Conservation (phyloP, 176 grass and related monocot genomes). For the Bonia amplexicaulis region DNA sequence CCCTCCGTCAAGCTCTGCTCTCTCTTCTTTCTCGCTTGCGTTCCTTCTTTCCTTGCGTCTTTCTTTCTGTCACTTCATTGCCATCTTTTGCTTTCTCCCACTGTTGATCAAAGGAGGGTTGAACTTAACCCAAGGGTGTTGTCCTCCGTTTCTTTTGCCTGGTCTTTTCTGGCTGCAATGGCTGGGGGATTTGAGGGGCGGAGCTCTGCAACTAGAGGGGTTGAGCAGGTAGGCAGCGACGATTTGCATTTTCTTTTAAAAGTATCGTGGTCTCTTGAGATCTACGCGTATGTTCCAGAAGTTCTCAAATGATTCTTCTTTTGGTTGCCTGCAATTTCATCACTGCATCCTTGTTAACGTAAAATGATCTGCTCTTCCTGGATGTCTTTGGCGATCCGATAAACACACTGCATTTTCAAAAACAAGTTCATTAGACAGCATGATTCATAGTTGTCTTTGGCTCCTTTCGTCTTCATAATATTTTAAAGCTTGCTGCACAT, state of each 20-base stretch:
- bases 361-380: background rate
- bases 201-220: constrained; percentile 44
- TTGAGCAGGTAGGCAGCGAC: constrained; percentile 55
- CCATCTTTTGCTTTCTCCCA: constrained; percentile 41
- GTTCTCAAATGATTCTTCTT: background rate
- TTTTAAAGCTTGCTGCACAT: background rate
- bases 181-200: constrained; percentile 56
- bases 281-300: background rate
- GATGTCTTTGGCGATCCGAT: background rate
- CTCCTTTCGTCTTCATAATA: background rate
- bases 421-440: constrained; percentile 16
- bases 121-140: background rate
- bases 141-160: background rate
- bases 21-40: constrained; percentile 30
- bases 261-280: background rate
- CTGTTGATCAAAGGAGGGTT: constrained; percentile 38
- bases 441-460: background rate
- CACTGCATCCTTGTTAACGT: background rate
- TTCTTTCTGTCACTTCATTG: constrained; percentile 59
- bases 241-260: background rate
- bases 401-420: constrained; percentile 4
- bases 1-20: constrained; percentile 17
- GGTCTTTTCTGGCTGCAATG: constrained; percentile 46
- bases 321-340: background rate
- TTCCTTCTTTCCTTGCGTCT: constrained; percentile 42